Base-by-base conservation (phyloP, 352 stramenopile genomes). In the Pythium scleroteichum region DNA sequence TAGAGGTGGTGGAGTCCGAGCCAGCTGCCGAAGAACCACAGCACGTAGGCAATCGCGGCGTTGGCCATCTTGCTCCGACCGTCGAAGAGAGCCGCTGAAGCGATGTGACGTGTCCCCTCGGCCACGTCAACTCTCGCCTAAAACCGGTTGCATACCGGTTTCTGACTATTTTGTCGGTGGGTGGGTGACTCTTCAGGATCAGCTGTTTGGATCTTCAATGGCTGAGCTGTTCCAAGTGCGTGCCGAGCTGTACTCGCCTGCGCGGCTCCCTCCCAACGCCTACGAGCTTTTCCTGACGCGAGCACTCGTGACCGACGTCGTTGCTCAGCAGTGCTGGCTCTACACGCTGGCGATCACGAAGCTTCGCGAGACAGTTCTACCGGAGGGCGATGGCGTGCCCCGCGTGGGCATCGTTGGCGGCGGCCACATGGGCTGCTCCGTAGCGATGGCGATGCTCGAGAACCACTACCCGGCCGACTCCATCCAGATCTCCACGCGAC, bases 401-500 rank as follows among this genome's bases (percentile, higher is more conserved):
- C 63, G 63, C 1, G 60, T 91, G 9, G 78, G 73, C 13, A 70
- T 91, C 44, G 47, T 89, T 6, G 82, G 82, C 16, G 79, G 76
- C 1, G 78, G 82, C 2, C 66, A 73, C 53, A 72, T 91, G 2
- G 82, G 79, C 38, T 73, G 66, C 19, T 67, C 79, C 2, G 59
- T 89, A 14, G 58, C 71, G 16, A 74, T 87, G 69, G 66, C 75
- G 8, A 57, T 91, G 24, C 61, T 91, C 9, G 58, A 45, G 0
- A 64, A 78, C 39, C 56, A 59, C 35, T 91, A 81, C 56, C 70
- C 68, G 14, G 38, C 66, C 1, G 47, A 74, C 0, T 38, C 53
- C 0, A 64, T 91, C 24, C 62, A 65, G 20, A 60, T 91, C 17
- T 88, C 79, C 1, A 89, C 79, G 14, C 77, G 82, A 7, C 77